Base-by-base conservation (phyloP, 371 early-diverging fungal species). In the Rhizomucor miehei region DNA sequence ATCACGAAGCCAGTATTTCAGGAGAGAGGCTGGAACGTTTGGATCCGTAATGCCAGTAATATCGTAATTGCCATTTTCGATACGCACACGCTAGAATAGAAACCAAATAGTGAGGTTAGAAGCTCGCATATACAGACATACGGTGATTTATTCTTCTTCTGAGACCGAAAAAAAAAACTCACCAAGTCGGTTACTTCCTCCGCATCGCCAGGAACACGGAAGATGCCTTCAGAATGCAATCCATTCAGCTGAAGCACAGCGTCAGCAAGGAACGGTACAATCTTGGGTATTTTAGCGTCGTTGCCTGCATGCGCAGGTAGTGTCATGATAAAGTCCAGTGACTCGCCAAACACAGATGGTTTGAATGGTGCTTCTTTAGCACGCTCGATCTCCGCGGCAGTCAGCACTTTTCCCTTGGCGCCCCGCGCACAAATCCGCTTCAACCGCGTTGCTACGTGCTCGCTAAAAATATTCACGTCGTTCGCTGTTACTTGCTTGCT, bases 141-240 rank as follows among this genome's bases (percentile, higher is more conserved):
- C 19, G 17, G 24, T 46, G 46, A 24, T 24, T 21, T n/a, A 46
- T 19, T 21, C 19, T 45, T 14, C 23, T 14, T 10, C 23, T 10
- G 14, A 14, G 51, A 58, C 44, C 20, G 16, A n/a, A n/a, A n/a
- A n/a, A n/a, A n/a, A n/a, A n/a, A n/a, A n/a, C 76, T 44, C 75
- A 90, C 90, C 82, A 91, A 61, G 47, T 84, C 82, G 13, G 92
- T 85, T 1, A 97, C 93, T 6, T 81, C 79, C 47, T 97, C 97
- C 25, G 86, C 88, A 70, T 98, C 96, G n/a, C 95, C 98, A 19
- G 98, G 94, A 20, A 98, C 93, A 55, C 98, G 89, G 66, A 98
- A 98, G 41, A 98, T 94, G 25, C 98, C 98, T 66, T 98, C 97
- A 14, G 94, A 84, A 48, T 69, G 50, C 41, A 80, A 80, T 4